Base-by-base conservation (phyloP, 2,329 filamentous ascomycete genomes). In the Penicillium sp. region DNA sequence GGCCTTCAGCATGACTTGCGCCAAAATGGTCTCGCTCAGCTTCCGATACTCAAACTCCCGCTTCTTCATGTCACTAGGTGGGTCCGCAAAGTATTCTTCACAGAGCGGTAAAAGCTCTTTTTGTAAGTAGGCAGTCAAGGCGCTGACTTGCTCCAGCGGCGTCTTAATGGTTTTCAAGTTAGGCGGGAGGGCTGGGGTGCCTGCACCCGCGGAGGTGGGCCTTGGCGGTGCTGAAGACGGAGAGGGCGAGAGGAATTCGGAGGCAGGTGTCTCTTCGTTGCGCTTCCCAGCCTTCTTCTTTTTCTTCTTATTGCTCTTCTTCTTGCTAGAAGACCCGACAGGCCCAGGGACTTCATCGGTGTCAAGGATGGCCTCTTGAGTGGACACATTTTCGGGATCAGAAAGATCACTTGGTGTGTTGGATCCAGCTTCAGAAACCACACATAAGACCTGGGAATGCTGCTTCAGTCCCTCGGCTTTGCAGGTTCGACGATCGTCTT, bases 1-100 rank as follows among this genome's bases (percentile, higher is more conserved):
- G 4, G 94, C 67, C 77, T 73, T 73, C 48, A 76, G 49, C 41
- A 73, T 58, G 12, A 75, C 61, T 54, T 75, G 70, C 13, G 63
- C 59, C 56, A 75, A 50, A 9, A 74, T 67, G 1, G 65, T 71
- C 59, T 75, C 73, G 46, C 62, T 68, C 39, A 76, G 54, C 44
- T 67, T 71, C 49, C 66, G 69, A 50, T 74, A 65, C 52, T 75
- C 72, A 46, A 68, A 70, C 25, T 68, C 67, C 33, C 70, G 65
- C 32, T 62, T 58, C 53, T 72, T 70, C 5, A 53, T 38, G 8
- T 75, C 71, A 0, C 55, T 48, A 0, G 73, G 73, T 5, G 72
- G 68, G 24, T 67, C 47, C 4, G 63, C 51, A 33, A 73, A 59
- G 48, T 70, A 75, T 28, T 56, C 60, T 6, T 68, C 60, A 46